Conservation (phyloP, 2,329 filamentous ascomycete species). For the Penicillium sp. region DNA sequence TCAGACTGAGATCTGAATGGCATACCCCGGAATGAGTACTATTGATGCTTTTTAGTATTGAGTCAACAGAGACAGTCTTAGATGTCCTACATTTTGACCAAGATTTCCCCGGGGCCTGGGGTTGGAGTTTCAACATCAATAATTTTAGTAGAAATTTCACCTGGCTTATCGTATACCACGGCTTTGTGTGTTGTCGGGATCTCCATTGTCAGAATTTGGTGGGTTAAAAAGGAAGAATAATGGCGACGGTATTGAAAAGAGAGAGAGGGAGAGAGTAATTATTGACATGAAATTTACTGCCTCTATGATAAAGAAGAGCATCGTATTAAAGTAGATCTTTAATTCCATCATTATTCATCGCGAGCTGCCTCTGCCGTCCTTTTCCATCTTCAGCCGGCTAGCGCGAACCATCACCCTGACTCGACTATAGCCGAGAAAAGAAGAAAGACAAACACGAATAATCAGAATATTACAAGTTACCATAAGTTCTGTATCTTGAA, state of each 20-base stretch:
- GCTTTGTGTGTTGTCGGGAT: slow-evolving; percentile 65
- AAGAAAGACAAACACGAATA: background rate
- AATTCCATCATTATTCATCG: background rate
- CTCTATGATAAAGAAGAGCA: background rate
- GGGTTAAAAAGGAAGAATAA: background rate
- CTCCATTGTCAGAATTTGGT: background rate
- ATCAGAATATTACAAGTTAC: too few species aligned
- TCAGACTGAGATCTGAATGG: slow-evolving; percentile 64
- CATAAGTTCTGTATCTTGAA: too few species aligned
- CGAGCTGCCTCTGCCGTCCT: background rate
- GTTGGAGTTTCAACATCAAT: slow-evolving; percentile 66
- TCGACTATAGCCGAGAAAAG: background rate
- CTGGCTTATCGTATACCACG: slow-evolving; percentile 66
- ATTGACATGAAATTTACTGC: background rate
- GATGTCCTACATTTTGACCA: slow-evolving; percentile 59
- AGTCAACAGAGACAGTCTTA: background rate
- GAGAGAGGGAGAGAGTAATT: background rate
- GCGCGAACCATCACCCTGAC: background rate
- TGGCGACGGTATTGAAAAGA: background rate
- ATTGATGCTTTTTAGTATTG: background rate
- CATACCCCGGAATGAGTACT: slow-evolving; percentile 68
- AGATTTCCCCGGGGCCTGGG: slow-evolving; percentile 64
- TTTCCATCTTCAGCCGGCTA: background rate
- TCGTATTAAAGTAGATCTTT: background rate
- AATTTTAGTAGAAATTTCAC: slow-evolving; percentile 65